Base-by-base conservation (phyloP, 495 filamentous ascomycete genomes). In the Penicillium nucicola region DNA sequence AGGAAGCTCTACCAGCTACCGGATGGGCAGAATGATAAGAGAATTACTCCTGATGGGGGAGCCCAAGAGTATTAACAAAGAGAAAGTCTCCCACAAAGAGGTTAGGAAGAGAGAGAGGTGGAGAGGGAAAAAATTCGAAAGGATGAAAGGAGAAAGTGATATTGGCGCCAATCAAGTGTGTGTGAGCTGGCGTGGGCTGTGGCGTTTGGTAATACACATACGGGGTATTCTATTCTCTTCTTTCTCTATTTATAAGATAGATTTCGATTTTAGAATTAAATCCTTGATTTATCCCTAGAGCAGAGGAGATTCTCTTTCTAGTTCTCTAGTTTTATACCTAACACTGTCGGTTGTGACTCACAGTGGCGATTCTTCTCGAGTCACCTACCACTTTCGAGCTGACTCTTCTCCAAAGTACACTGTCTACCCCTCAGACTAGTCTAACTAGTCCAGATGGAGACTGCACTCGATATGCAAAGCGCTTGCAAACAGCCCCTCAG, bases 381-480 rank as follows among this genome's bases (percentile, higher is more conserved):
- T 9, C 5, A 28, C 25, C 25, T 28, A 28, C 25, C 25, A 28
- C 25, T 28, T 28, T 28, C 25, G 25, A 28, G 5, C 25, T 28
- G 25, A 9, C 25, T 28, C 9, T 10, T 12, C 14, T 31, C 15
- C 19, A 41, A 46, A 46, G 42, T 37, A 50, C 47, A 32, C 13
- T 35, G 18, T 20, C 50, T 60, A 63, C 60, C 60, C 60, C 60
- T 63, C 60, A 63, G 42, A 53, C 60, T 63, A 63, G 57, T 55
- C 60, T 57, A 43, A 53, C 60, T 63, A 63, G 57, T 55, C 60
- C 60, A 43, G 50, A 60, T 63, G 57, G 50, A 63, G 60, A 60
- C 44, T 33, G 14, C 48, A 2, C 52, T 33, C 50, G 20, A 58
- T 43, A 45, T 49, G 42, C 50, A 42, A 45, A 52, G 30, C 40